Percentiles rank a stretch among this genome's conserved stretches.
Conservation (phyloP, 2,329 filamentous ascomycete genomes). For the Malbranchea zuffiana region DNA sequence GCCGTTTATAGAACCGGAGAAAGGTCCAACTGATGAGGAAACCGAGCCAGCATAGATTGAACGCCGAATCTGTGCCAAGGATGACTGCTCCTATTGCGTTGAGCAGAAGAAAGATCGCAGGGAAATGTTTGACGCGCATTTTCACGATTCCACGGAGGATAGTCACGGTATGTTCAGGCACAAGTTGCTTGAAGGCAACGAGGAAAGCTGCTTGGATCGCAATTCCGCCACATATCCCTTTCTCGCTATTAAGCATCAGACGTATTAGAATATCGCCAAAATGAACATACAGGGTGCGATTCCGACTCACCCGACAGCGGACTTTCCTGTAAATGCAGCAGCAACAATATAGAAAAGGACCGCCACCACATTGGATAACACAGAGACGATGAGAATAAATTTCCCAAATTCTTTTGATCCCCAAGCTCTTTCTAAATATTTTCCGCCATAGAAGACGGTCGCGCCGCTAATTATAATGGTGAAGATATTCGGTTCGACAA, state of each 20-base stretch:
- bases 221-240: constrained; percentile 77
- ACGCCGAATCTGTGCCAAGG: constrained; percentile 61
- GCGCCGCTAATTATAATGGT: constrained; percentile 65
- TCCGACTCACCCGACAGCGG: constrained; percentile 30
- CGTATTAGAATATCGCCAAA: constrained; percentile 11
- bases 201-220: constrained; percentile 87
- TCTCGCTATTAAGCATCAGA: constrained; percentile 53
- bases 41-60: constrained; percentile 68
- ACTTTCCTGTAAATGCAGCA: constrained; percentile 49
- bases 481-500: constrained; percentile 89
- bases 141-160: constrained; percentile 81
- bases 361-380: constrained; percentile 69
- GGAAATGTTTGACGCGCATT: constrained; percentile 75
- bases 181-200: constrained; percentile 92
- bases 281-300: constrained; percentile 19
- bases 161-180: constrained; percentile 92
- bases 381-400: constrained; percentile 64
- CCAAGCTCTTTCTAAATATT: constrained; percentile 94
- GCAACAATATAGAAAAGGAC: constrained; percentile 65
- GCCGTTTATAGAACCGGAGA: constrained; percentile 79
- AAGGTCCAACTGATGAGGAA: constrained; percentile 90
- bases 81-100: constrained; percentile 55
- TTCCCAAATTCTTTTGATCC: constrained; percentile 84
- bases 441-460: constrained; percentile 81
- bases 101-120: constrained; percentile 61